phyloP scores from a whole-genome alignment of 106 monocot genomes.

The Iris macrosiphon region DNA sequence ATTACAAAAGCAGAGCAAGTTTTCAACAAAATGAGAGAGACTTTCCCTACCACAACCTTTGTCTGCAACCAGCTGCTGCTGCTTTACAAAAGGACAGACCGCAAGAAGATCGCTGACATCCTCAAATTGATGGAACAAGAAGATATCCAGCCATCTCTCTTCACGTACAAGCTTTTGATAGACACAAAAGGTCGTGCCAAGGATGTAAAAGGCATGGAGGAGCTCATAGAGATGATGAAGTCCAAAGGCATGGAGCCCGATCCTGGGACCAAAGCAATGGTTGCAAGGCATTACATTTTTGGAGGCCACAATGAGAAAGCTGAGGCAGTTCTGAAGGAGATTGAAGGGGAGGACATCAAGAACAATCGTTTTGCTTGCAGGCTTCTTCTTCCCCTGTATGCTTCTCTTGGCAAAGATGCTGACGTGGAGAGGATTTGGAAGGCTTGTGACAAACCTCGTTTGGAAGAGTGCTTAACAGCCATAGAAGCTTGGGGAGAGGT shows the following conservation, averaged over 20 bases:
- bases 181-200: constrained; percentile 58
- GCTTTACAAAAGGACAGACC: constrained; percentile 69
- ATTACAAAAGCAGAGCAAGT: constrained; percentile 65
- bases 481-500: constrained; percentile 74
- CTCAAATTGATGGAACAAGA: constrained; percentile 87
- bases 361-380: constrained; percentile 43
- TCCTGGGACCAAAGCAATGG: constrained; percentile 21
- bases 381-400: constrained; percentile 54
- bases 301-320: constrained; percentile 52
- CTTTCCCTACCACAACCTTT: constrained; percentile 49
- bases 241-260: constrained; percentile 60
- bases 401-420: constrained; percentile 45
- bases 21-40: constrained; percentile 73
- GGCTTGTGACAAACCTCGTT: constrained; percentile 21
- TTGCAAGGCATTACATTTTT: constrained; percentile 58
- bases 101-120: constrained; percentile 76
- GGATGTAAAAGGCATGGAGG: constrained; percentile 77
- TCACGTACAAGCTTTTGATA: constrained; percentile 75
- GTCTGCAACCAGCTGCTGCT: constrained; percentile 81
- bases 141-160: constrained; percentile 60
- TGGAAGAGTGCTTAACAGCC: constrained; percentile 38
- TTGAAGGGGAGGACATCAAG: constrained; percentile 61
- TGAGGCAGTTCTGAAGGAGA: constrained; percentile 39
- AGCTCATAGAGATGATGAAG: constrained; percentile 67
- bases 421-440: constrained; percentile 83